Evolutionary conservation across 2,329 filamentous ascomycete genomes (phyloP), one percentile per base, ranked within the genome.

Genomic region (Colletotrichum graminicola): DNA sequence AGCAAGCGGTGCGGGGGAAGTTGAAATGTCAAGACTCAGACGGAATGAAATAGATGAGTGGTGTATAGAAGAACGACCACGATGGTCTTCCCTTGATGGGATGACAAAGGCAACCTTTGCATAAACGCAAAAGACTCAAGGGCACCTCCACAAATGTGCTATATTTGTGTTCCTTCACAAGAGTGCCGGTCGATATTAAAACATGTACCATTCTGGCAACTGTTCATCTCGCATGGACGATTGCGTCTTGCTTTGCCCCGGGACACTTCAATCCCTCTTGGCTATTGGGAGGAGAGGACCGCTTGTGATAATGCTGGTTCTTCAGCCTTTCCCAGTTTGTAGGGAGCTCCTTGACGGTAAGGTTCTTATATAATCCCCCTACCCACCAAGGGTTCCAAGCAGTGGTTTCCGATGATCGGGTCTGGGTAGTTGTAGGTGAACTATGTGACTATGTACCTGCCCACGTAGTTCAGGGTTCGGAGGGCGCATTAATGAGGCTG

Each of bases 401-500:
- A 8, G 23, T 16, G 26, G 57, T 68, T 68, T 59, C 68, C 36
- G 16, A 36, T 68, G 36, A 10, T 60, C 32, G n/a, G 29, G 23
- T 26, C 39, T 43, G 32, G 11, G 18, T 49, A 54, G 52, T 16
- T 54, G 32, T 29, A 21, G 6, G 10, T 45, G 3, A 54, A 41
- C 23, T 34, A n/a, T n/a, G n/a, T n/a, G n/a, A n/a, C n/a, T n/a
- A n/a, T n/a, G n/a, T n/a, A 21, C 11, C 12, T 2, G 3, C 10
- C 8, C 3, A 16, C 14, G 14, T 21, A 21, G 5, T 43, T 21
- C 41, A 43, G 5, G 18, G n/a, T 34, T 10, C 5, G 14, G 29
- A 34, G 14, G 26, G 12, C 23, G 65, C 69, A 60, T 64, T 47
- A 64, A 64, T 36, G 52, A 60, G 59, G 59, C 65, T 62, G 47